These are phyloP conservation scores for Grigorovia humatica DNA, from an alignment of 805 yeast species.

Conservation along the genomic window DNA sequence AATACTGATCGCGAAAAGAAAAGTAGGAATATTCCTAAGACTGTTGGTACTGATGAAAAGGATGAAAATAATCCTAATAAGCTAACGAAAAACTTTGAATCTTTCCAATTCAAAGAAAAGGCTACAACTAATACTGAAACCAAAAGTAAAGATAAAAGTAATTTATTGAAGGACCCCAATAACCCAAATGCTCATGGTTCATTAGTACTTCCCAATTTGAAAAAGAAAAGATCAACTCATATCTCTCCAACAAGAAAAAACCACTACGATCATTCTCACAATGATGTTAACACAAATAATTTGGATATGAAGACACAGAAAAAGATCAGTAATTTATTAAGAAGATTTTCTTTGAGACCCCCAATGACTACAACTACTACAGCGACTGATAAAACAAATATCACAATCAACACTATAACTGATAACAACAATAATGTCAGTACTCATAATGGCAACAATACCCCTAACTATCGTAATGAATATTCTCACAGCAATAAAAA, in stretches of 20 bases:
- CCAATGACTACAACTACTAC: constrained; percentile 9
- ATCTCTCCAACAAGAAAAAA: constrained; percentile 34
- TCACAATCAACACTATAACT: background rate
- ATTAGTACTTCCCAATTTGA: constrained; percentile 1
- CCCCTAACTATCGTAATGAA: too few species aligned
- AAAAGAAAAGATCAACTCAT: constrained; percentile 26
- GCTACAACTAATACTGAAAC: background rate
- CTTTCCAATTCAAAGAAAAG: background rate
- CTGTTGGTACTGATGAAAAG: background rate
- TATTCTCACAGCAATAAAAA: background rate
- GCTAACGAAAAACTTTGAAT: too few species aligned
- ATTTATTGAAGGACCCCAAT: background rate
- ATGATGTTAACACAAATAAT: background rate
- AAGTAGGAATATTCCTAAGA: background rate
- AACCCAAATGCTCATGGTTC: background rate
- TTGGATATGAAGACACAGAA: background rate
- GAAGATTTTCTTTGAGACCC: constrained; percentile 6
- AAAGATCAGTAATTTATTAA: constrained; percentile 5
- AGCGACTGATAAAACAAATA: background rate
- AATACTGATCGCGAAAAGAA: background rate
- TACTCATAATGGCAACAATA: background rate
- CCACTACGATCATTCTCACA: constrained; percentile 6
- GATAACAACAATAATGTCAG: background rate
- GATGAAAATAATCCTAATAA: background rate
- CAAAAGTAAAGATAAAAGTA: background rate